A percentile compares a stretch with the other conserved stretches of the same genome.
Conservation (phyloP, 2,329 filamentous ascomycete genomes). For the Albophoma yamanashiensis region DNA sequence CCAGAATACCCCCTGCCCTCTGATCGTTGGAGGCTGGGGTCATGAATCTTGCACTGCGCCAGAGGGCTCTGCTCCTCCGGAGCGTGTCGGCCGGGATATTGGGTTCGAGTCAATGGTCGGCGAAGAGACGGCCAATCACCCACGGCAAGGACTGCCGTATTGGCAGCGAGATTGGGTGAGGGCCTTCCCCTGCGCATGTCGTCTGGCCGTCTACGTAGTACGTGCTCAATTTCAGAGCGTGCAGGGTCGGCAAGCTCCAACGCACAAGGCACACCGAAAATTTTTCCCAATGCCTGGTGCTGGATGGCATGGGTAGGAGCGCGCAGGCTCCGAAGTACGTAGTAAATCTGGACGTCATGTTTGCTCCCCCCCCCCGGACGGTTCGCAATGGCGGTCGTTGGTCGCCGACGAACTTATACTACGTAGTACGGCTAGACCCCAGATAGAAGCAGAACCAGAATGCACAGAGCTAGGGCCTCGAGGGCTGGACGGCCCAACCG, state of each 20-base stretch:
- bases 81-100: not conserved
- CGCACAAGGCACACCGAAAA: not conserved
- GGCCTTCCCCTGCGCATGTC: not conserved
- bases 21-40: not conserved
- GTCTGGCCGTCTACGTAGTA: not conserved
- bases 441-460: not conserved
- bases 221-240: not conserved
- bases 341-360: not conserved
- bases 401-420: not conserved
- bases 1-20: not conserved
- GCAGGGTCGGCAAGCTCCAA: not conserved
- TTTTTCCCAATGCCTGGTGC: not conserved
- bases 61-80: not conserved
- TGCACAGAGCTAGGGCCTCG: not conserved
- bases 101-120: not conserved
- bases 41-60: not conserved
- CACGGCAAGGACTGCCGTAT: not conserved
- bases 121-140: not conserved
- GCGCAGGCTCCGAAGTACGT: not conserved
- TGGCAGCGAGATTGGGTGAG: not conserved
- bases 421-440: not conserved
- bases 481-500: constrained; percentile 2
- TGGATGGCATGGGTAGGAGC: not conserved
- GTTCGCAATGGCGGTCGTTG: not conserved
- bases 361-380: not conserved